Percentiles rank a stretch among this genome's conserved stretches.
Conservation (phyloP, 441 rosid genomes). For the Eutrema salsugineum region DNA sequence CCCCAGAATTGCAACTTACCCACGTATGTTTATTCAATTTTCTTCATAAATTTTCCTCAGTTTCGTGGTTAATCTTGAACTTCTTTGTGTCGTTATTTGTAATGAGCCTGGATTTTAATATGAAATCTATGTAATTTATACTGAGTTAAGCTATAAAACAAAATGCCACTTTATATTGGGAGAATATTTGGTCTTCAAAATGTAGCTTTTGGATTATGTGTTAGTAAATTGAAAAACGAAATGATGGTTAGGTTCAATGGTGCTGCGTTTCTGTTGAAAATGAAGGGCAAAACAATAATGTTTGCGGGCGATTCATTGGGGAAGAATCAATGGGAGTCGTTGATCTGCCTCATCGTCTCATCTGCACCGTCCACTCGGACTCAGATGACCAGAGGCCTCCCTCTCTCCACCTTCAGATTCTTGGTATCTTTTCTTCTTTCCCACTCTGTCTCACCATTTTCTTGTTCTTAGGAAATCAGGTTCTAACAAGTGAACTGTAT, state of each 20-base stretch:
- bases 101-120: neutral
- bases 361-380: constrained; percentile 49
- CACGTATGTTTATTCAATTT: constrained; percentile 37
- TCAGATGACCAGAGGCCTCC: constrained; percentile 61
- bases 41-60: neutral
- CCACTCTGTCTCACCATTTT: neutral
- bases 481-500: neutral
- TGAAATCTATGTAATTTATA: too few relatives aligned
- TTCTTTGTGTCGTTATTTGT: neutral
- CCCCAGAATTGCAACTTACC: constrained; percentile 88
- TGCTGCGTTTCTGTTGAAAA: constrained; percentile 53
- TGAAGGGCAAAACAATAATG: constrained; percentile 73
- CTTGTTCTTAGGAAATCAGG: neutral
- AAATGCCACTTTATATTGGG: too few relatives aligned
- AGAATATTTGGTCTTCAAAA: too few relatives aligned
- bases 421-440: constrained; percentile 37
- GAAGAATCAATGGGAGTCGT: constrained; percentile 86
- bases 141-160: too few relatives aligned
- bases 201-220: too few relatives aligned
- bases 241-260: constrained; percentile 60
- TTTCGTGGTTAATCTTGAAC: neutral
- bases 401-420: constrained; percentile 75
- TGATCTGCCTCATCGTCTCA: constrained; percentile 64
- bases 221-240: neutral
- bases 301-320: constrained; percentile 93